These are phyloP conservation scores for Leccinum disarticulatum DNA, from an alignment of 768 basidiomycete genomes.

Conservation along the genomic window DNA sequence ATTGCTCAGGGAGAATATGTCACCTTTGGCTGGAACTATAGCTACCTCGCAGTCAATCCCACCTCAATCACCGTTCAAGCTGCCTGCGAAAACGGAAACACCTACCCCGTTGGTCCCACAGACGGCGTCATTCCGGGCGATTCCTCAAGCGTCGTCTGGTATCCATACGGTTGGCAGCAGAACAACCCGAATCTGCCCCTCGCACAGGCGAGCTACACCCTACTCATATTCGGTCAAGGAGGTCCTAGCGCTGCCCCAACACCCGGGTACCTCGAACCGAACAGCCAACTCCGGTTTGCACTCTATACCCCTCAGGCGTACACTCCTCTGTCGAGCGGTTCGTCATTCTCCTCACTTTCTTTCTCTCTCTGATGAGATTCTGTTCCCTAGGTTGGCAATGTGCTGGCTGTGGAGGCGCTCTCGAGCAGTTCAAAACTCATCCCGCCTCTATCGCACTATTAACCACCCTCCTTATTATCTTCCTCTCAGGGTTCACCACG, in stretches of 20 bases:
- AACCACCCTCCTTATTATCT: slow-evolving; percentile 31
- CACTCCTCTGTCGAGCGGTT: slow-evolving; percentile 50
- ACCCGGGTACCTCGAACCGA: slow-evolving; percentile 55
- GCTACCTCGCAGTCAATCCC: slow-evolving; percentile 53
- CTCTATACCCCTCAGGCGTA: slow-evolving; percentile 61
- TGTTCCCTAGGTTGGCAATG: slow-evolving; percentile 29
- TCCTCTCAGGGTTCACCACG: slow-evolving; percentile 36
- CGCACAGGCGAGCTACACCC: slow-evolving; percentile 58
- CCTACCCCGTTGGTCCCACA: slow-evolving; percentile 63
- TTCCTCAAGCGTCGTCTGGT: slow-evolving; percentile 56
- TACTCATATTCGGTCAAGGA: slow-evolving; percentile 55
- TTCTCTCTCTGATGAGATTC: not conserved
- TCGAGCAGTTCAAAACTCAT: slow-evolving; percentile 31
- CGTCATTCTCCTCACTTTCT: slow-evolving; percentile 1
- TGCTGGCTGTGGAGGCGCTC: slow-evolving; percentile 29
- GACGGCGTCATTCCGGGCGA: slow-evolving; percentile 52
- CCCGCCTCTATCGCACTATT: slow-evolving; percentile 35
- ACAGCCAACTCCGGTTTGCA: slow-evolving; percentile 55
- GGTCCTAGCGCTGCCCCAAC: slow-evolving; percentile 49
- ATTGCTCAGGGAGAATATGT: slow-evolving; percentile 53
- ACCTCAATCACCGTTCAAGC: slow-evolving; percentile 60
- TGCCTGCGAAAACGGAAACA: slow-evolving; percentile 65
- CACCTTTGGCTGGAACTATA: slow-evolving; percentile 77
- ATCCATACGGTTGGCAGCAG: slow-evolving; percentile 55
- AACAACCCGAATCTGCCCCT: slow-evolving; percentile 52